Conservation (phyloP, 768 basidiomycete species). For the Naganishia friedmannii region DNA sequence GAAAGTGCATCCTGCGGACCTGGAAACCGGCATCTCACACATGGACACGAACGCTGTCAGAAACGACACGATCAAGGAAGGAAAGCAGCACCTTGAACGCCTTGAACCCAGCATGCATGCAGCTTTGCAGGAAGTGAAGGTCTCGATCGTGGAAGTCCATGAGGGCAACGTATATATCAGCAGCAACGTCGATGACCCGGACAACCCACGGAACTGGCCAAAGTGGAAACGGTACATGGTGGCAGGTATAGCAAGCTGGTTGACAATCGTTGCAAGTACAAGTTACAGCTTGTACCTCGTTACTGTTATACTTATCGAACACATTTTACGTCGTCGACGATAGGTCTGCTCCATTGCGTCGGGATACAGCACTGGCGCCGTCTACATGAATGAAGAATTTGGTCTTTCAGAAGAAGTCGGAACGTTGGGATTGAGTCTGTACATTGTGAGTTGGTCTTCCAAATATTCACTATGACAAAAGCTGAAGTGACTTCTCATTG, state of each 20-base stretch:
- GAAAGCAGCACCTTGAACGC: slow-evolving; percentile 1
- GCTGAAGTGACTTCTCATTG: background rate
- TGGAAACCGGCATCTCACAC: background rate
- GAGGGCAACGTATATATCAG: slow-evolving; percentile 34
- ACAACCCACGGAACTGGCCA: slow-evolving; percentile 38
- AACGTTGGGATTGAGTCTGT: slow-evolving; percentile 22
- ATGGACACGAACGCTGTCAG: background rate
- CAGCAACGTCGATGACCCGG: slow-evolving; percentile 31
- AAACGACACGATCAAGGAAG: background rate
- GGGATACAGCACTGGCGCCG: slow-evolving; percentile 21
- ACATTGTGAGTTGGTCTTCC: slow-evolving; percentile 13
- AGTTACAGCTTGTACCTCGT: slow-evolving; percentile 8
- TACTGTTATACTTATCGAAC: too few species aligned
- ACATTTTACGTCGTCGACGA: background rate
- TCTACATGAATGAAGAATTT: slow-evolving; percentile 23
- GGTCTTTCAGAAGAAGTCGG: slow-evolving; percentile 26
- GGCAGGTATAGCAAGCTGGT: slow-evolving; percentile 33
- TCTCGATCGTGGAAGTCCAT: slow-evolving; percentile 31
- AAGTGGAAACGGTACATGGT: slow-evolving; percentile 40
- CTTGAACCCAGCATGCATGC: background rate
- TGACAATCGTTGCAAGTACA: slow-evolving; percentile 38
- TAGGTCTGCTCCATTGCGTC: slow-evolving; percentile 25
- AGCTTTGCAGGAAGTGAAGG: slow-evolving; percentile 26
- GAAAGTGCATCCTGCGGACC: slow-evolving; percentile 2
- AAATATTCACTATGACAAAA: too few species aligned